A percentile compares a stretch with the other conserved stretches of the same genome.
These are phyloP conservation scores for Durusdinium trenchii DNA, from an alignment of 73 alveolate genomes.

Conservation along the genomic window DNA sequence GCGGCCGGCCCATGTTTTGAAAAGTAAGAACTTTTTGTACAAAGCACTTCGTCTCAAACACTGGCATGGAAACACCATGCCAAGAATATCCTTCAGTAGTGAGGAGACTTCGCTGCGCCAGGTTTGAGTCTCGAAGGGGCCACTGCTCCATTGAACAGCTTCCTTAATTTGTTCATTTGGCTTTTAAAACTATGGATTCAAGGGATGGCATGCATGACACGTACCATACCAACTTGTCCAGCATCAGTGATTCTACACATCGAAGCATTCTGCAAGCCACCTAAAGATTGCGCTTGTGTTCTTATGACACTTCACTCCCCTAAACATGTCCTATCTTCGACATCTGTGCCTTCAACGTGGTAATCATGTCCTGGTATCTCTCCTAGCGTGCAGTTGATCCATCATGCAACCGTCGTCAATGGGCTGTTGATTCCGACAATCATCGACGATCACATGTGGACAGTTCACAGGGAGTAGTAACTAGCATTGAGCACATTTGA, in stretches of 20 bases:
- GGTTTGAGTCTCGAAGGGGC: not conserved
- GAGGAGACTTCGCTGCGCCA: no score
- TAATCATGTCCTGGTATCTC: constrained; percentile 93
- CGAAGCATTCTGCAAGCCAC: not conserved
- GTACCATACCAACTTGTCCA: no score
- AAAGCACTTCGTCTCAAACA: not conserved
- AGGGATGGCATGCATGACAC: no score
- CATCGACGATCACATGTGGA: no score
- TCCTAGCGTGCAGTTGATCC: not conserved
- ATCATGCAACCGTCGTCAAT: no score
- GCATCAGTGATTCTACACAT: not conserved
- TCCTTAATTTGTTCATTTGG: not conserved
- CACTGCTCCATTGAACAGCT: constrained; percentile 48
- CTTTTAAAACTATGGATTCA: not conserved
- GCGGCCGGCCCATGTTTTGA: no score
- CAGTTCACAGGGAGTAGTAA: no score
- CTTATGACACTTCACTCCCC: not conserved
- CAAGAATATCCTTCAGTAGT: not conserved
- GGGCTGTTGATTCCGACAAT: not conserved
- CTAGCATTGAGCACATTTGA: no score
- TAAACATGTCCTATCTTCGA: constrained; percentile 70
- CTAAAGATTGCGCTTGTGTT: not conserved
- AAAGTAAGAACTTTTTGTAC: constrained; percentile 35
- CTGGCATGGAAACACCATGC: not conserved
- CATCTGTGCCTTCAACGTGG: constrained; percentile 76